These are phyloP conservation scores for Candida tibetensis DNA, from an alignment of 805 yeast species.

Conservation along the genomic window DNA sequence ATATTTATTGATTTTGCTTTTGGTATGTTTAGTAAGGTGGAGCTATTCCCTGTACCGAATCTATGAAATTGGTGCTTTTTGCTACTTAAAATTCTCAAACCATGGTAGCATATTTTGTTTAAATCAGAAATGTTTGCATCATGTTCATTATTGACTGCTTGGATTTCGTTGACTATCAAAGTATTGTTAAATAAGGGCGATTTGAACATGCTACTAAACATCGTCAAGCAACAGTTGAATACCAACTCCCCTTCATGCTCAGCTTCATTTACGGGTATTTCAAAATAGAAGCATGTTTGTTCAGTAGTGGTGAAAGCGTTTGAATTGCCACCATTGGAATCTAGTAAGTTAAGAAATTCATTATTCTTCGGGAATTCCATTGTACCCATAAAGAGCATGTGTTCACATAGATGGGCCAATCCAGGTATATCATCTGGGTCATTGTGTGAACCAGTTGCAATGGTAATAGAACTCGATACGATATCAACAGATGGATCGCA, in stretches of 20 bases:
- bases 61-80: slow-evolving; percentile 51
- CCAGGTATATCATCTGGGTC: slow-evolving; percentile 76
- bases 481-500: slow-evolving; percentile 69
- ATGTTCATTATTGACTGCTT: slow-evolving; percentile 68
- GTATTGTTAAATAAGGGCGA: slow-evolving; percentile 48
- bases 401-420: slow-evolving; percentile 88
- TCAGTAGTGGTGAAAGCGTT: slow-evolving; percentile 74
- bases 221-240: slow-evolving; percentile 45
- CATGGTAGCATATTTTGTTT: slow-evolving; percentile 57
- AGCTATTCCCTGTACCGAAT: slow-evolving; percentile 63
- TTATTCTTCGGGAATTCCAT: slow-evolving; percentile 50
- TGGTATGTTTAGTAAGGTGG: slow-evolving; percentile 44
- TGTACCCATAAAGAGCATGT: slow-evolving; percentile 53
- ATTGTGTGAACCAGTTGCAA: slow-evolving; percentile 75
- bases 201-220: slow-evolving; percentile 51
- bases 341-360: slow-evolving; percentile 41
- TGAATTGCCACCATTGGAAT: slow-evolving; percentile 51
- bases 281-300: slow-evolving; percentile 61
- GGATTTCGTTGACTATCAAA: slow-evolving; percentile 48
- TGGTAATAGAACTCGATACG: slow-evolving; percentile 70
- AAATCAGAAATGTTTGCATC: slow-evolving; percentile 43
- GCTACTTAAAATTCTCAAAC: slow-evolving; percentile 49
- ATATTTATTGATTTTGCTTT: slow-evolving; percentile 33
- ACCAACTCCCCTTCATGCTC: slow-evolving; percentile 27
- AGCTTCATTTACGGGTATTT: slow-evolving; percentile 47